phyloP scores from a whole-genome alignment of 352 stramenopile species.

The Globisporangium heterothallicum region DNA sequence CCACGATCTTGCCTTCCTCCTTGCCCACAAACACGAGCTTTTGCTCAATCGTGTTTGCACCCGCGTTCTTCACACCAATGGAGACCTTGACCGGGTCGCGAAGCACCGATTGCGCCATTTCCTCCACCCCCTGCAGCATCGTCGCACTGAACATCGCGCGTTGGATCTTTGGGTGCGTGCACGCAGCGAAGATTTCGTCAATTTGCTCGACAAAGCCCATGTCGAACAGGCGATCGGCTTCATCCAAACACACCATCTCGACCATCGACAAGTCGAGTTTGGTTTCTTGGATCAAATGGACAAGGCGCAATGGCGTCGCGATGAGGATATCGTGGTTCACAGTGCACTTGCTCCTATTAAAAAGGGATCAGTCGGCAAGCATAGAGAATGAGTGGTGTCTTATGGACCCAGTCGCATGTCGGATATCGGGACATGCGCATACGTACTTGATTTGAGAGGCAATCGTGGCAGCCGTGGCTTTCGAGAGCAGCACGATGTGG shows the following conservation, averaged over 20 bases:
- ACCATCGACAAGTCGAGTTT: constrained; percentile 82
- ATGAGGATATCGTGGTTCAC: constrained; percentile 94
- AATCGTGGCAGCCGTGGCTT: constrained; percentile 86
- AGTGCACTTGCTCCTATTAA: constrained; percentile 61
- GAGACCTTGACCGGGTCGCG: constrained; percentile 94
- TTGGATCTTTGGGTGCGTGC: constrained; percentile 83
- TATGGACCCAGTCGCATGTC: too few species aligned
- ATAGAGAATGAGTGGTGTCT: too few species aligned
- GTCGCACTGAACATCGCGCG: constrained; percentile 98
- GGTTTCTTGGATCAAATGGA: constrained; percentile 85
- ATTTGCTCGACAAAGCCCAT: constrained; percentile 96
- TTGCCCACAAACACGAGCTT: constrained; percentile 98
- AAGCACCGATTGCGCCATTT: constrained; percentile 95
- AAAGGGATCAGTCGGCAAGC: too few species aligned
- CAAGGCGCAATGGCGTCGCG: constrained; percentile 94
- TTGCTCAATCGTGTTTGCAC: constrained; percentile 88
- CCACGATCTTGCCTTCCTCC: constrained; percentile 98
- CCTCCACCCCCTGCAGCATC: constrained; percentile 92
- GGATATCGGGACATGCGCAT: too few species aligned
- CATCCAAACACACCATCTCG: constrained; percentile 96
- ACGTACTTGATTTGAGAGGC: constrained; percentile 59
- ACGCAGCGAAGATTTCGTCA: constrained; percentile 94
- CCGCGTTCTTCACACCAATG: constrained; percentile 91
- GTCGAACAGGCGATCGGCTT: constrained; percentile 98
- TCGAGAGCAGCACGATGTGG: constrained; percentile 88